These are phyloP conservation scores for Coemansia reversa DNA, from an alignment of 192 early-diverging fungal species.

Conservation along the genomic window DNA sequence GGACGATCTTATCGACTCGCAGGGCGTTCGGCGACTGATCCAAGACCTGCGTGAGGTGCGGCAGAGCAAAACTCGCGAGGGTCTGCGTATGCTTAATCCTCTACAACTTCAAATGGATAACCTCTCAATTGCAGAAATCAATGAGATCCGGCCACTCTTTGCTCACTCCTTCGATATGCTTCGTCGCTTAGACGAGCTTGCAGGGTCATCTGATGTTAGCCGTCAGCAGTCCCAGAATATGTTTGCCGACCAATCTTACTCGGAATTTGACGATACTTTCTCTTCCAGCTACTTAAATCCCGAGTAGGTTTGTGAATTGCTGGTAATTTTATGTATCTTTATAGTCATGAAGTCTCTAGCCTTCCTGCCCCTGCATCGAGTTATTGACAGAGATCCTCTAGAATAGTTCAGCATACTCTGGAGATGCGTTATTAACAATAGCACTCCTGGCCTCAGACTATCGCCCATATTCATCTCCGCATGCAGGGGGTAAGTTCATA, in stretches of 20 bases:
- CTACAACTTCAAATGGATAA: slow-evolving; percentile 81
- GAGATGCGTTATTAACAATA: too few relatives aligned
- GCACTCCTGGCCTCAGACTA: too few relatives aligned
- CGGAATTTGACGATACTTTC: slow-evolving; percentile 27
- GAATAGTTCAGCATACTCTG: too few relatives aligned
- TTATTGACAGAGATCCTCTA: too few relatives aligned
- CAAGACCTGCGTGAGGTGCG: slow-evolving; percentile 84
- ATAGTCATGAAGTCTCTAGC: too few relatives aligned
- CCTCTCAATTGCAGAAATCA: slow-evolving; percentile 82
- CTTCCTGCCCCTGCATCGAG: too few relatives aligned
- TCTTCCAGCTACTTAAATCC: slow-evolving; percentile 7
- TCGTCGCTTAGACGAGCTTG: slow-evolving; percentile 37
- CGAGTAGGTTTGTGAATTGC: neutral
- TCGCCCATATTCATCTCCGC: too few relatives aligned
- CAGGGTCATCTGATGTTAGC: slow-evolving; percentile 13
- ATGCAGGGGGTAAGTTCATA: too few relatives aligned
- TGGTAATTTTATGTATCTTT: too few relatives aligned
- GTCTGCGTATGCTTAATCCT: slow-evolving; percentile 66
- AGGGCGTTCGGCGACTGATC: slow-evolving; percentile 68
- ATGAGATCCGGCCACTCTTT: slow-evolving; percentile 93
- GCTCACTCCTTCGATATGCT: slow-evolving; percentile 69
- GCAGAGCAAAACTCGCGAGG: slow-evolving; percentile 73
- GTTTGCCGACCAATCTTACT: slow-evolving; percentile 34
- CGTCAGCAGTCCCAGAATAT: slow-evolving; percentile 17
- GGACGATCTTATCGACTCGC: slow-evolving; percentile 79